Percentiles rank a stretch among this genome's conserved stretches.
Evolutionary conservation across 2,329 filamentous ascomycete genomes (phyloP).

Genomic region (Aspergillus calidoustus): DNA sequence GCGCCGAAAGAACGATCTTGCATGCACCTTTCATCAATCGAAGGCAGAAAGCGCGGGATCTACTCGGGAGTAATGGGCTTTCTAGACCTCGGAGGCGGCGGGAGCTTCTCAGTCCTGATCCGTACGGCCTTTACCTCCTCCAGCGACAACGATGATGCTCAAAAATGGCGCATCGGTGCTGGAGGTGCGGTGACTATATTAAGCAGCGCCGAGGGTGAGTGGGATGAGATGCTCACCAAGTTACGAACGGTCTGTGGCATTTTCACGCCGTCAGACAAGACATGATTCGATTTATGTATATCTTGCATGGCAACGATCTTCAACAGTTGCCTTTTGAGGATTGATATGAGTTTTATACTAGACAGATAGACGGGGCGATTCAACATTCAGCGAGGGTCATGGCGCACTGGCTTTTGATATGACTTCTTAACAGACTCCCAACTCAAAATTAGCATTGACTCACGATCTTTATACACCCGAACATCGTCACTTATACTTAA

Average conservation of each 20-base stretch:
- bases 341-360: conserved; percentile 9
- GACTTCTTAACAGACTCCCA: neutral
- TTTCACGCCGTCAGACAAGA: conserved; percentile 39
- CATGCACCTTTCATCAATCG: conserved; percentile 74
- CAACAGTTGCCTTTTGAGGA: conserved; percentile 32
- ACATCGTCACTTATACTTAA: neutral
- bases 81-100: conserved; percentile 80
- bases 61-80: conserved; percentile 92
- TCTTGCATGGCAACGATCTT: conserved; percentile 27
- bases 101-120: conserved; percentile 92
- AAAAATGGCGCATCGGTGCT: conserved; percentile 79
- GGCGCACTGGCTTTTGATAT: conserved; percentile 12
- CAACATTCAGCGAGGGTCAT: conserved; percentile 35
- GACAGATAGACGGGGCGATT: conserved; percentile 27
- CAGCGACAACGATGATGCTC: conserved; percentile 31
- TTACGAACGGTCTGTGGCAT: conserved; percentile 53
- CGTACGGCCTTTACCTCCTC: conserved; percentile 69
- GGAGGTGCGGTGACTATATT: conserved; percentile 88
- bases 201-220: conserved; percentile 79
- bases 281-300: conserved; percentile 10
- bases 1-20: conserved; percentile 93
- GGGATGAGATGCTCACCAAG: conserved; percentile 88
- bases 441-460: too few relatives aligned
- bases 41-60: conserved; percentile 68
- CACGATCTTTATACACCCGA: neutral